phyloP scores from a whole-genome alignment of 2,329 filamentous ascomycete species.

The Neonectria punicea region DNA sequence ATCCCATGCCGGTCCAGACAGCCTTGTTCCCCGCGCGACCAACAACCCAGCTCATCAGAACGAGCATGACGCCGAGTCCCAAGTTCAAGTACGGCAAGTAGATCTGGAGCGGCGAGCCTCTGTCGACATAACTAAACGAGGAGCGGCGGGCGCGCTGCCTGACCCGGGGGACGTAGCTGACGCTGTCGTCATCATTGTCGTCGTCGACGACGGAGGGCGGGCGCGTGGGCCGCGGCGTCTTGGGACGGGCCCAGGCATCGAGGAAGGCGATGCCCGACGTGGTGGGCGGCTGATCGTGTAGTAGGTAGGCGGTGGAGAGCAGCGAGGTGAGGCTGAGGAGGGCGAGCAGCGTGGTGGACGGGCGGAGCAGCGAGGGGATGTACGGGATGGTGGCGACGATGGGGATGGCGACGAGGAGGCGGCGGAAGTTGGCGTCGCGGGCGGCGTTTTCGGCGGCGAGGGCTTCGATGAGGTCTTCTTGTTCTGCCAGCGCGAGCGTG shows the following conservation, averaged over 20 bases:
- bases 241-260: constrained; percentile 55
- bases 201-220: constrained; percentile 35
- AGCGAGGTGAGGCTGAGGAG: constrained; percentile 73
- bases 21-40: constrained; percentile 47
- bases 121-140: constrained; percentile 36
- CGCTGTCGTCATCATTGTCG: constrained; percentile 27
- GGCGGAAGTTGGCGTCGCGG: constrained; percentile 68
- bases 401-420: constrained; percentile 70
- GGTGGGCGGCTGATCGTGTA: constrained; percentile 65
- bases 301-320: constrained; percentile 68
- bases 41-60: constrained; percentile 55
- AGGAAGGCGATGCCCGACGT: constrained; percentile 63
- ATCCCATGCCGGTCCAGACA: constrained; percentile 57
- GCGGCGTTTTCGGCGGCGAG: constrained; percentile 66
- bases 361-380: constrained; percentile 50
- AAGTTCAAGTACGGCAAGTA: constrained; percentile 71
- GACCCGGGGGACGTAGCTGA: constrained; percentile 23
- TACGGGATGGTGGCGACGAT: constrained; percentile 66
- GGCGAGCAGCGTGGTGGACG: constrained; percentile 54
- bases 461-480: constrained; percentile 69
- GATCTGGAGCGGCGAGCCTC: constrained; percentile 60
- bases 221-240: constrained; percentile 40
- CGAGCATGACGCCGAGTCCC: constrained; percentile 64
- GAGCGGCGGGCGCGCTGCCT: constrained; percentile 30
- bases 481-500: constrained; percentile 56